These are phyloP conservation scores for Bidens hawaiensis DNA, from an alignment of 140 eudicot species.

Conservation along the genomic window DNA sequence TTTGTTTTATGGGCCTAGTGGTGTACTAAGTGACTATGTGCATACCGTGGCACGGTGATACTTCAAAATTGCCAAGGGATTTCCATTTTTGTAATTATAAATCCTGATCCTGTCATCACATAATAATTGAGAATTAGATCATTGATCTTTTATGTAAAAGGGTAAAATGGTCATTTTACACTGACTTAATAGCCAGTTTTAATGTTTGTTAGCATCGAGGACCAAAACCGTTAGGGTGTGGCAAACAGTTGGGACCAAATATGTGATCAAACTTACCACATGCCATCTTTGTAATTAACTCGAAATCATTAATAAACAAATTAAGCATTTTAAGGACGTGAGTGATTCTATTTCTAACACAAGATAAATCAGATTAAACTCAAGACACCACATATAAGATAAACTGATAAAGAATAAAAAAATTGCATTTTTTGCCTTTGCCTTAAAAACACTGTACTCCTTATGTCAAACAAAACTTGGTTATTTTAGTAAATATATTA, in stretches of 20 bases:
- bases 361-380: not conserved
- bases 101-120: slow-evolving; percentile 67
- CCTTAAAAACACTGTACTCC: not conserved
- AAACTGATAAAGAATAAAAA: not conserved
- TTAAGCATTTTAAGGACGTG: not conserved
- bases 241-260: not conserved
- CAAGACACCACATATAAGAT: not conserved
- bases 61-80: slow-evolving; percentile 77
- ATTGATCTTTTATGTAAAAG: not conserved
- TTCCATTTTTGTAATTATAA: slow-evolving; percentile 75
- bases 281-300: not conserved
- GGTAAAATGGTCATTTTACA: too few species aligned
- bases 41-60: slow-evolving; percentile 72
- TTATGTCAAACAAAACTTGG: not conserved
- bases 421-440: not conserved
- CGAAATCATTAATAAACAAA: not conserved
- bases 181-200: too few species aligned
- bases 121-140: not conserved
- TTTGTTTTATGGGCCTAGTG: too few species aligned
- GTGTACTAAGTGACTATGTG: not conserved
- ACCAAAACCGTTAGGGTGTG: not conserved
- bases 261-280: not conserved
- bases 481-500: not conserved
- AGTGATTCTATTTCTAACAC: not conserved
- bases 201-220: too few species aligned